Base-by-base conservation (phyloP, 2,329 filamentous ascomycete genomes). In the Botrytis aclada region DNA sequence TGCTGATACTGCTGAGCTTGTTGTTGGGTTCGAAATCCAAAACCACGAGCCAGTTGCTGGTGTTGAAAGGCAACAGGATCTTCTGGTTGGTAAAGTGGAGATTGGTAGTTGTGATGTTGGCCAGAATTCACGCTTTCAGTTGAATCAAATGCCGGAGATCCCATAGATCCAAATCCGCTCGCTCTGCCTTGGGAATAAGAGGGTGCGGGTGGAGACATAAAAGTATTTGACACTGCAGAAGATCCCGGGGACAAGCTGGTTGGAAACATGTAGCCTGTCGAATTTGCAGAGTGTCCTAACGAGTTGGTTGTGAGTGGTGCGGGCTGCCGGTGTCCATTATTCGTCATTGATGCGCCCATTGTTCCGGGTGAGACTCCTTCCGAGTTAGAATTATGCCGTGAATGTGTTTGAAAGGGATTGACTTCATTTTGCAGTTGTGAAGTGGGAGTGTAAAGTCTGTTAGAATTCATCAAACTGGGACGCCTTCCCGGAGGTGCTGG, bases 401-500 rank as follows among this genome's bases (percentile, higher is more conserved):
- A 5, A n/a, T 56, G 51, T 58, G 45, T 29, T 56, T 45, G 65
- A 45, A 29, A 25, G 45, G 64, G 47, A n/a, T 18, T 67, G 25
- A 41, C 64, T 56, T 56, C 64, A 22, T 56, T 70, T 45, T 58
- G 37, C 65, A 70, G 32, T 29, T 37, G 41, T 62, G 56, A 41
- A 32, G n/a, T 43, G 18, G 73, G 58, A 16, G 20, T 39, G 51
- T 75, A 60, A 29, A 73, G 72, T 66, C 79, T 76, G 18, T 77
- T 71, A 22, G 78, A 77, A 18, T 75, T 76, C 54, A 76, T 74
- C 18, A 77, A 77, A 14, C 67, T 77, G 25, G 75, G 76, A n/a
- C 78, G 78, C 22, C 71, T 72, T 37, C 37, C 56, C 41, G 22
- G 39, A 64, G 77, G 75, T 29, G 66, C 37, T 51, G 74, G 64